Evolutionary conservation across 139 green algal genomes (phyloP).

Genomic region (Deuterostichococcus epilithicus): DNA sequence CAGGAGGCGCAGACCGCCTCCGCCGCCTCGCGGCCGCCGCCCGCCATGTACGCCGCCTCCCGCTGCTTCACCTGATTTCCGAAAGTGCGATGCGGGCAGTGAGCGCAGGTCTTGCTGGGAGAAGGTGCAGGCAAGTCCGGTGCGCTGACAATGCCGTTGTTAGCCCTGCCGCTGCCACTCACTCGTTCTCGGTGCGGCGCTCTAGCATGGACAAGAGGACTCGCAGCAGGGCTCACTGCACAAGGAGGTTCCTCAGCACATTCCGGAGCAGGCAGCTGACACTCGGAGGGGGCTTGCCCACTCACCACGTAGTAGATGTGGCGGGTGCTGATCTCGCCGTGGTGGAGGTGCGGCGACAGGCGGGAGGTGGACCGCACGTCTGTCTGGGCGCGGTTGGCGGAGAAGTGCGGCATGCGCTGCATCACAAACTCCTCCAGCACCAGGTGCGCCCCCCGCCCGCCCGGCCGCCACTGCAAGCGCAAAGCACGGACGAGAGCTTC

Average conservation of each 20-base stretch:
- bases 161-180: too few species aligned
- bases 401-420: conserved; percentile 60
- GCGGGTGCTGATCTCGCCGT: conserved; percentile 74
- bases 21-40: conserved; percentile 4
- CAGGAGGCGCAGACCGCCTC: conserved; percentile 14
- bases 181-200: too few species aligned
- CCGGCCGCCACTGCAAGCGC: conserved; percentile 67
- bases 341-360: conserved; percentile 92
- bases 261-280: too few species aligned
- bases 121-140: too few species aligned
- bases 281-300: too few species aligned
- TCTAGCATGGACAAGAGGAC: too few species aligned
- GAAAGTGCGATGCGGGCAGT: too few species aligned
- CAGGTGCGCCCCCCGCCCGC: conserved; percentile 43
- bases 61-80: conserved; percentile 22
- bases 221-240: too few species aligned
- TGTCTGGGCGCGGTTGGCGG: conserved; percentile 65
- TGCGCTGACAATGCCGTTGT: too few species aligned
- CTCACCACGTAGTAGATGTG: conserved; percentile 62
- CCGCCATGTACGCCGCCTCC: conserved; percentile 4
- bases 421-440: conserved; percentile 68
- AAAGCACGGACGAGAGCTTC: background rate
- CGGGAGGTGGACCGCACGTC: conserved; percentile 75
- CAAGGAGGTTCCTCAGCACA: too few species aligned
- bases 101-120: too few species aligned